These are phyloP conservation scores for Dacryopinax spathularia DNA, from an alignment of 768 basidiomycete genomes.

Conservation along the genomic window DNA sequence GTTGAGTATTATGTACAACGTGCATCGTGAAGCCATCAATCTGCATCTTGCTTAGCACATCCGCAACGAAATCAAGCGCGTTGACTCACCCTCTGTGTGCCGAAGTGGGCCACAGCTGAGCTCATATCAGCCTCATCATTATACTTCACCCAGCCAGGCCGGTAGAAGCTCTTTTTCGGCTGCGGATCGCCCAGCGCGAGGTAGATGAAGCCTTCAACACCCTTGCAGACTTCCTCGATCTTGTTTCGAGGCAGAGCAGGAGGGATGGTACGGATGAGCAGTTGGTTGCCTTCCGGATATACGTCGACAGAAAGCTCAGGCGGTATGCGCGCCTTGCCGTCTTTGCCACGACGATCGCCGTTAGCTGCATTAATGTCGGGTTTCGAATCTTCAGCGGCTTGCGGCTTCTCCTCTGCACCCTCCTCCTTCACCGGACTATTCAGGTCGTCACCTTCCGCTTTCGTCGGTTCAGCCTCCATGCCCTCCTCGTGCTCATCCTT, in stretches of 20 bases:
- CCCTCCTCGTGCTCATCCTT: constrained; percentile 4
- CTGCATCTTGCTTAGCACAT: constrained; percentile 27
- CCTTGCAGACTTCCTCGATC: constrained; percentile 72
- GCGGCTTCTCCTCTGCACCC: constrained; percentile 17
- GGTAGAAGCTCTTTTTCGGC: constrained; percentile 85
- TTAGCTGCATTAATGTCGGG: constrained; percentile 39
- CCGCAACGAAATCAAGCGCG: background rate
- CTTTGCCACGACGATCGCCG: constrained; percentile 7
- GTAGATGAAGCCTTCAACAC: constrained; percentile 70
- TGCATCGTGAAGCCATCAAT: constrained; percentile 92
- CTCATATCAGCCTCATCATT: constrained; percentile 72
- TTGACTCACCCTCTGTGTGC: constrained; percentile 62
- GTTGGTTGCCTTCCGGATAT: constrained; percentile 67
- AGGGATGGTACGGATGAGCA: constrained; percentile 90
- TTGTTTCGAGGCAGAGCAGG: constrained; percentile 82
- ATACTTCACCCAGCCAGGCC: constrained; percentile 88
- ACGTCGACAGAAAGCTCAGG: constrained; percentile 30
- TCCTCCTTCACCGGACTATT: background rate
- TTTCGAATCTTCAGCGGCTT: constrained; percentile 54
- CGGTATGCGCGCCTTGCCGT: constrained; percentile 8
- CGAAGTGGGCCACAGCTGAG: constrained; percentile 51
- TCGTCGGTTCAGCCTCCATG: constrained; percentile 15
- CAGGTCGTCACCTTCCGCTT: constrained; percentile 25
- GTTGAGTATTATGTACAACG: constrained; percentile 64
- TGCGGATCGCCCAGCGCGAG: constrained; percentile 84